Evolutionary conservation across 805 yeast species (phyloP).

Genomic region (Alloascoidea africana): DNA sequence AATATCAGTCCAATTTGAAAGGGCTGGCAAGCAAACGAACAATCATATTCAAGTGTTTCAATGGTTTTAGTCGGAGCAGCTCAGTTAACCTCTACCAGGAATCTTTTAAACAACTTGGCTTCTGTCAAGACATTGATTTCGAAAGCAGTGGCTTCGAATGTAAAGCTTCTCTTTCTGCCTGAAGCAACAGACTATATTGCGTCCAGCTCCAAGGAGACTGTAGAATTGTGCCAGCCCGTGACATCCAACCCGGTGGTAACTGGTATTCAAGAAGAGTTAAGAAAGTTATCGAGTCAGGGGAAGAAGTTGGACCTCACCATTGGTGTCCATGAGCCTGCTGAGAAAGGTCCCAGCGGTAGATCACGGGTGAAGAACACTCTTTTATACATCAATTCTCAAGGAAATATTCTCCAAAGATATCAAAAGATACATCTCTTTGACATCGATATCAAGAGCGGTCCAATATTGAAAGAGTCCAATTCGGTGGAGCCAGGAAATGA

Average conservation of each 20-base stretch:
- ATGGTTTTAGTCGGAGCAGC: constrained; percentile 70
- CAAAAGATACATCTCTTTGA: constrained; percentile 86
- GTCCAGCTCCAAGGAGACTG: constrained; percentile 51
- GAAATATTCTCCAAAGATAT: constrained; percentile 53
- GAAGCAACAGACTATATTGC: constrained; percentile 90
- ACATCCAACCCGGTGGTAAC: constrained; percentile 25
- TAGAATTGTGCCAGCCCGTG: constrained; percentile 34
- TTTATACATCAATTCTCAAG: constrained; percentile 52
- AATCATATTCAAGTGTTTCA: no score
- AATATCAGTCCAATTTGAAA: no score
- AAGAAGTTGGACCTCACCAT: constrained; percentile 51
- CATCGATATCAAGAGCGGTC: constrained; percentile 83
- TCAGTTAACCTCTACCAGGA: constrained; percentile 66
- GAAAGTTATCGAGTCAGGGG: constrained; percentile 21
- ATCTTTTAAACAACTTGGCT: constrained; percentile 40
- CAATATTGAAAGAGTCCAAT: constrained; percentile 59
- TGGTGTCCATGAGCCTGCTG: constrained; percentile 77
- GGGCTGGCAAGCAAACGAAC: no score
- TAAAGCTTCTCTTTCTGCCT: constrained; percentile 66
- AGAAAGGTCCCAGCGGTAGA: no score
- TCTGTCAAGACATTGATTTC: constrained; percentile 43
- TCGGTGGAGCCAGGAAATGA: constrained; percentile 68
- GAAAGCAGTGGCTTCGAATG: constrained; percentile 47
- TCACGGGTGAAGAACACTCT: constrained; percentile 54
- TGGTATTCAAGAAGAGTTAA: constrained; percentile 31